A percentile compares a stretch with the other conserved stretches of the same genome.
Conservation (phyloP, 23 red algal genomes). For the Gracilaria caudata region DNA sequence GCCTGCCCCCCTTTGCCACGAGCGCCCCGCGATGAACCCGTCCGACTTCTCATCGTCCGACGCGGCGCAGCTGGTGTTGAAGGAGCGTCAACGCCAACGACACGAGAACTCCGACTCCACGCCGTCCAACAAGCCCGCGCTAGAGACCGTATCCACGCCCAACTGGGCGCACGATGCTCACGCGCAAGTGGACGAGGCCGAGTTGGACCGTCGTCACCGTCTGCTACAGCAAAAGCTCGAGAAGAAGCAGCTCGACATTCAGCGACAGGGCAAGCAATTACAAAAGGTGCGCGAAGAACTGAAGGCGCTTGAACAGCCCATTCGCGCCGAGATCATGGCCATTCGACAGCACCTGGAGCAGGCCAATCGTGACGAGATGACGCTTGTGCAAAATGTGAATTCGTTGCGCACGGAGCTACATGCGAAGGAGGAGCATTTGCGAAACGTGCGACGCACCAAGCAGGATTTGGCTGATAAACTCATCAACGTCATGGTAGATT, state of each 20-base stretch:
- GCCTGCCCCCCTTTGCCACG: background rate
- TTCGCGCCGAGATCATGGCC: constrained; percentile 79
- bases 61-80: constrained; percentile 51
- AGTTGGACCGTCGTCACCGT: constrained; percentile 55
- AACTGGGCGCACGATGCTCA: constrained; percentile 2
- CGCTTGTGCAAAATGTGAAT: constrained; percentile 64
- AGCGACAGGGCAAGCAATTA: constrained; percentile 39
- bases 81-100: constrained; percentile 59
- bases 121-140: background rate
- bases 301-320: constrained; percentile 73
- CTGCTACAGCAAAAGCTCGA: constrained; percentile 53
- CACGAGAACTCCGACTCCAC: constrained; percentile 4
- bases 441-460: constrained; percentile 40
- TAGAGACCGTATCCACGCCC: constrained; percentile 68
- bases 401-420: constrained; percentile 52
- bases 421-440: constrained; percentile 43
- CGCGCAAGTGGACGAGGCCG: constrained; percentile 58
- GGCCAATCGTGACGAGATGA: constrained; percentile 53
- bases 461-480: constrained; percentile 60
- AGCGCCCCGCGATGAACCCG: constrained; percentile 15
- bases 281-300: constrained; percentile 65
- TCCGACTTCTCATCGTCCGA: constrained; percentile 58
- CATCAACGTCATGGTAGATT: constrained; percentile 85
- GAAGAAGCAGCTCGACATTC: constrained; percentile 53
- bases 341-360: constrained; percentile 66